phyloP scores from a whole-genome alignment of 192 early-diverging fungal genomes.

The Thamnidium elegans region DNA sequence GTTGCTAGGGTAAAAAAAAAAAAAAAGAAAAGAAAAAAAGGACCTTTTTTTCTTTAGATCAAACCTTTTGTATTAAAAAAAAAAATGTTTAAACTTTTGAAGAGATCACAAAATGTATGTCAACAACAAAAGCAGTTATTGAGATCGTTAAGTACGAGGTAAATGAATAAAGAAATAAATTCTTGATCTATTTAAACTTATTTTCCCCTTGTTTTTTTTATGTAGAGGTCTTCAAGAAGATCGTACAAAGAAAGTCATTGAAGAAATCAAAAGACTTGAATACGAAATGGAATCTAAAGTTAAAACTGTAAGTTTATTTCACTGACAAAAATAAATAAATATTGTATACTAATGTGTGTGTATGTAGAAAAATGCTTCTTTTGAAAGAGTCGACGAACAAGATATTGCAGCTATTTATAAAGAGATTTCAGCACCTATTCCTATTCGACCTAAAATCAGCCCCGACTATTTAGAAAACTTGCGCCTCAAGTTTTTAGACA shows the following conservation, averaged over 20 bases:
- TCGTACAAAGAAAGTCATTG: constrained; percentile 14
- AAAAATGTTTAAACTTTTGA: too few species aligned
- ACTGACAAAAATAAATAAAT: background rate
- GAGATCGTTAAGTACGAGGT: too few species aligned
- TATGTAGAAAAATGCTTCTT: background rate
- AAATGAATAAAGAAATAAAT: too few species aligned
- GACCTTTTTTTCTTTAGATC: too few species aligned
- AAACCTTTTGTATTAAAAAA: too few species aligned
- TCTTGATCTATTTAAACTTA: background rate
- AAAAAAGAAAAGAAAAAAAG: too few species aligned
- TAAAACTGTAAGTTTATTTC: constrained; percentile 12
- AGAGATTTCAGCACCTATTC: constrained; percentile 11
- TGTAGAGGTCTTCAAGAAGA: constrained; percentile 9
- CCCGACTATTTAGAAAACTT: constrained; percentile 34
- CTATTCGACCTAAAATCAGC: constrained; percentile 28
- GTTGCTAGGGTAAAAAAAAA: too few species aligned
- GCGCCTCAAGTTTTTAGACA: constrained; percentile 37
- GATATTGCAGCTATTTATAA: constrained; percentile 17
- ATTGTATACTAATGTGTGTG: background rate
- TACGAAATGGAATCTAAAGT: constrained; percentile 10
- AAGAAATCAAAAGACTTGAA: constrained; percentile 27
- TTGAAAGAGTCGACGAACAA: constrained; percentile 6
- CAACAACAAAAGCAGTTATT: too few species aligned
- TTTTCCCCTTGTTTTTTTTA: background rate
- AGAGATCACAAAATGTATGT: too few species aligned